Evolutionary conservation across 805 yeast species (phyloP).

Genomic region (Candida gorgasii): DNA sequence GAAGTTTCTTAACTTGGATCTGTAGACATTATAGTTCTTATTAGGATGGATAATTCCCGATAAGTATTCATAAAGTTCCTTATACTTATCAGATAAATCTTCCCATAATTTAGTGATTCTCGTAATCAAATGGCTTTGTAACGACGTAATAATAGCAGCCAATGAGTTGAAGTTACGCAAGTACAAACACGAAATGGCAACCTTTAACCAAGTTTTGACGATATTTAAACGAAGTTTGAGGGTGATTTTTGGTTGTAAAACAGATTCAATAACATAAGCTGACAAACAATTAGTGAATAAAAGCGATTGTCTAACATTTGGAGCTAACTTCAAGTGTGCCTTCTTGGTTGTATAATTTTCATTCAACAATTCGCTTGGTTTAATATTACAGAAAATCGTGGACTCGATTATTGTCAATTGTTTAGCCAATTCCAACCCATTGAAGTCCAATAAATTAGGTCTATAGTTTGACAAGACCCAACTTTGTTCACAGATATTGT

Average conservation of each 20-base stretch:
- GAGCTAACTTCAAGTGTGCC: conserved; percentile 57
- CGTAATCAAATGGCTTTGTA: conserved; percentile 71
- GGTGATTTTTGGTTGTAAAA: conserved; percentile 53
- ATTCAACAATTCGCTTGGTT: conserved; percentile 65
- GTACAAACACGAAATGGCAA: conserved; percentile 70
- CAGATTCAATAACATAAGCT: conserved; percentile 70
- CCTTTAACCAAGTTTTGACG: conserved; percentile 69
- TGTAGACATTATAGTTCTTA: conserved; percentile 68
- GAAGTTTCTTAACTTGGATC: conserved; percentile 60
- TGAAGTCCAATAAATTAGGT: conserved; percentile 55
- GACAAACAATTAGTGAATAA: conserved; percentile 71
- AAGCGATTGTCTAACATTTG: conserved; percentile 61
- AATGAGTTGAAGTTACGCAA: conserved; percentile 75
- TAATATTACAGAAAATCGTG: conserved; percentile 60
- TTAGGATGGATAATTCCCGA: conserved; percentile 72
- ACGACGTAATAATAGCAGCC: conserved; percentile 74
- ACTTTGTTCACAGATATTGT: conserved; percentile 49
- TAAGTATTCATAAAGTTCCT: conserved; percentile 61
- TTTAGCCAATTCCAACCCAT: conserved; percentile 74
- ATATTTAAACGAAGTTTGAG: conserved; percentile 53
- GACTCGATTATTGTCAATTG: conserved; percentile 76
- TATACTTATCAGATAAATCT: conserved; percentile 57
- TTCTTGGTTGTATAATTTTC: conserved; percentile 63
- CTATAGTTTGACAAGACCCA: conserved; percentile 60
- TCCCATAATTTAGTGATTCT: conserved; percentile 63